Conservation (phyloP, 2,329 filamentous ascomycete species). For the Blumeriella jaapii region DNA sequence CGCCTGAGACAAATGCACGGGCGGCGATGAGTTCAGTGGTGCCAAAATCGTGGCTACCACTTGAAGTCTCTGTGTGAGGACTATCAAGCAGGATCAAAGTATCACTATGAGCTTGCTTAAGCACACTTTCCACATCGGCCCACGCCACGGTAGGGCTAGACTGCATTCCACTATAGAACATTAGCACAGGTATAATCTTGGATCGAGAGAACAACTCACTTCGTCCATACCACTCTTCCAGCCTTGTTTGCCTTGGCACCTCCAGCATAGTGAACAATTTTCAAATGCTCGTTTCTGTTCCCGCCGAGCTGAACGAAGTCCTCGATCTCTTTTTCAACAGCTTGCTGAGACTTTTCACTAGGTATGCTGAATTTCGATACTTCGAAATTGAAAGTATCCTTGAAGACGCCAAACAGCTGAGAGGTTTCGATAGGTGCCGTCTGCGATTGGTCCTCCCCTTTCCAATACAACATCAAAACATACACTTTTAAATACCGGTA, state of each 20-base stretch:
- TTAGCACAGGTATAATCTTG: not conserved
- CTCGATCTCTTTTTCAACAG: conserved; percentile 10
- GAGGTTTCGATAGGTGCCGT: conserved; percentile 10
- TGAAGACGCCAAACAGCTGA: conserved; percentile 13
- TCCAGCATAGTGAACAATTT: conserved; percentile 20
- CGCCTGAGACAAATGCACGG: conserved; percentile 4
- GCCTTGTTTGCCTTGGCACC: conserved; percentile 8
- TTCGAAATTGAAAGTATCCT: conserved; percentile 16
- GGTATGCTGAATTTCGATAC: conserved; percentile 18
- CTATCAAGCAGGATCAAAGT: conserved; percentile 15
- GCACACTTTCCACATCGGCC: conserved; percentile 11
- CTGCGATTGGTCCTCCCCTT: conserved; percentile 10
- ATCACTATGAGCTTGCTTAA: conserved; percentile 15
- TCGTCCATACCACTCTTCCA: conserved; percentile 13
- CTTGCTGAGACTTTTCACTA: conserved; percentile 5
- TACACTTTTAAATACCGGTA: conserved; percentile 15
- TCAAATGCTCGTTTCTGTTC: conserved; percentile 14
- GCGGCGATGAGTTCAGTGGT: conserved; percentile 18
- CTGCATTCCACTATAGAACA: conserved; percentile 5
- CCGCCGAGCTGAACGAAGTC: conserved; percentile 12
- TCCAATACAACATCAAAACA: conserved; percentile 18
- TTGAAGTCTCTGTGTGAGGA: conserved; percentile 7
- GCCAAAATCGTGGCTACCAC: conserved; percentile 6
- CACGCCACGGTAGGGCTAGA: conserved; percentile 11
- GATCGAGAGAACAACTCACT: conserved; percentile 4